Evolutionary conservation across 495 filamentous ascomycete species (phyloP).

Genomic region (Letharia columbiana): DNA sequence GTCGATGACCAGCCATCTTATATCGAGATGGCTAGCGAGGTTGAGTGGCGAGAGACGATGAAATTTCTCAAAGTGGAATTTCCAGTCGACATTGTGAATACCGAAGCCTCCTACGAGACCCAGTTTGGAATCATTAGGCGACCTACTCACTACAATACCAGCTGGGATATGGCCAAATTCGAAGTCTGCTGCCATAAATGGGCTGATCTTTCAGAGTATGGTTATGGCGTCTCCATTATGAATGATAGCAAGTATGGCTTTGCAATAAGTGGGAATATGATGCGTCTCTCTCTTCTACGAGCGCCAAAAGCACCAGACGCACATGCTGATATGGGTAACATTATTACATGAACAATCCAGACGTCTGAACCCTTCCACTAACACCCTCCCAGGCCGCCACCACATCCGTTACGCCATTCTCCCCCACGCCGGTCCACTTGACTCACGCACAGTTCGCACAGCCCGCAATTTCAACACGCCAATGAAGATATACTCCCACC

Average conservation of each 20-base stretch:
- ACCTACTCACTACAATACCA: constrained; percentile 93
- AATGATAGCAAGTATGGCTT: constrained; percentile 98
- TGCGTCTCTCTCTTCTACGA: constrained; percentile 83
- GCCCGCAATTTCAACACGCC: constrained; percentile 89
- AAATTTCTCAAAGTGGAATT: constrained; percentile 99
- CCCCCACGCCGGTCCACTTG: constrained; percentile 67
- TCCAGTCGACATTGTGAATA: constrained; percentile 84
- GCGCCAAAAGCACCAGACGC: constrained; percentile 95
- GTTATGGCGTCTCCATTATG: constrained; percentile 85
- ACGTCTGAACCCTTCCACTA: neutral
- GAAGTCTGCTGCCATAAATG: constrained; percentile 97
- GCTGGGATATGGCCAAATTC: constrained; percentile 99
- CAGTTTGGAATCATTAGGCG: constrained; percentile 82
- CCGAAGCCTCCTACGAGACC: constrained; percentile 91
- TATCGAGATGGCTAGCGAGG: constrained; percentile 70
- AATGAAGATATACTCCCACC: constrained; percentile 40
- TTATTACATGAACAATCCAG: neutral
- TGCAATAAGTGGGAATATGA: constrained; percentile 79
- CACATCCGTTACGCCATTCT: constrained; percentile 84
- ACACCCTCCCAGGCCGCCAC: constrained; percentile 48
- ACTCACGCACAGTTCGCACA: constrained; percentile 65
- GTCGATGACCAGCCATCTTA: constrained; percentile 54
- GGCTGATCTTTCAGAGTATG: constrained; percentile 89
- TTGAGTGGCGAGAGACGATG: constrained; percentile 91
- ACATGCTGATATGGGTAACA: constrained; percentile 81